Base-by-base conservation (phyloP, 257 asterid species). In the Linaria vulgaris region DNA sequence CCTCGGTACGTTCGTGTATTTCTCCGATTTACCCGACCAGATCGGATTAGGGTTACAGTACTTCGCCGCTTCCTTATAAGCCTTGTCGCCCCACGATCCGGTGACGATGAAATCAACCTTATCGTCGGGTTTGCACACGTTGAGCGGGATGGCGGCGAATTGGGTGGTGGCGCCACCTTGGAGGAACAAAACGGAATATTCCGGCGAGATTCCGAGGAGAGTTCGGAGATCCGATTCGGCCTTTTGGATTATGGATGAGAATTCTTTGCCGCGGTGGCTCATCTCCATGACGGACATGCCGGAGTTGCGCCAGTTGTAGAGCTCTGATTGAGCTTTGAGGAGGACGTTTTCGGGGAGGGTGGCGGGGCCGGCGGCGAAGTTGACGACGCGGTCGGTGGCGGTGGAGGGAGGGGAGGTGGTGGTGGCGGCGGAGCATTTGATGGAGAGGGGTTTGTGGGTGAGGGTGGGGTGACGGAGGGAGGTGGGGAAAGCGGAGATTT, bases 161-260 rank as follows among this genome's bases (percentile, higher is more conserved):
- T 88, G 98, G 46, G 98, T 85, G 78, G 97, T 91, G 86, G 98
- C 98, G 68, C 96, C 96, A 37, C 98, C 98, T 67, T 91, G 98
- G 61, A 91, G 91, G 88, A 91, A 88, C 61, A 91, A 89, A 51
- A 91, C 96, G 46, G 86, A 77, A 80, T 91, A 91, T 31, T 85
- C 80, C 9, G 78, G 30, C 0, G 96, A 86, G 39, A 88, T 75
- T 49, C 66, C 59, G 66, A 91, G 95, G 0, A 91, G 88, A 63
- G 82, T 7, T 0, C 96, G 78, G 72, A 91, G 95, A 86, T 88
- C 98, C 25, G 96, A 66, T 47, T 91, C 98, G 12, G 98, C 95
- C 49, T 88, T 83, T 38, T 86, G 95, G 73, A 88, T 85, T 56
- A 91, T 88, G 49, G 98, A 91, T 39, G 82, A 79, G 76, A 88